Base-by-base conservation (phyloP, 1,284 basidiomycete genomes). In the Nidula niveotomentosa region DNA sequence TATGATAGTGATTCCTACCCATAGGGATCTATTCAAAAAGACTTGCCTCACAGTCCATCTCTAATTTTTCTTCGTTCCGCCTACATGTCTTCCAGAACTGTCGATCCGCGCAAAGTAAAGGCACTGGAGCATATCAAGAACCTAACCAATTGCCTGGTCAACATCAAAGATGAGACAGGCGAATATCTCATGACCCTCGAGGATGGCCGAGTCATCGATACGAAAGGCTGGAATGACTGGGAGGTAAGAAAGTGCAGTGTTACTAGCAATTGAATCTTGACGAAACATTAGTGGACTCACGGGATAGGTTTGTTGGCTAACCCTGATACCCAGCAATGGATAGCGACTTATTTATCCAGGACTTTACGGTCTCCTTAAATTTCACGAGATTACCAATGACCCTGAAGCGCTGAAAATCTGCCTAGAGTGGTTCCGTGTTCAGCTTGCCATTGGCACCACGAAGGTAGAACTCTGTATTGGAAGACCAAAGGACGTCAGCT, bases 201-300 rank as follows among this genome's bases (percentile, higher is more conserved):
- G 17, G 84, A 86, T 64, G 84, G 84, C 0, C 76, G 81, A 9
- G 66, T 84, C 18, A 84, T 86, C 55, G 84, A 88, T 60, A 86
- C 84, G 1, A 87, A 87, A 61, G 83, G 83, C 3, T 87, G 84
- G 84, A 76, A 80, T 49, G 79, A 82, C 53, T 86, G 84, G 84
- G 84, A 87, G 71, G 76, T 75, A 53, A 59, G 69, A 53, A 18
- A 17, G 12, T 10, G 15, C 46, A 18, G n/a, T 4, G 44, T 10
- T 45, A 13, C n/a, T 37, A 39, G 35, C 48, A 46, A 45, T n/a
- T 30, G 41, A 46, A 30, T 15, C 12, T 23, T 49, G 46, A 50
- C 55, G 17, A 56, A 39, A 18, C 36, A 15, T 34, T 18, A 77
- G 75, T 86, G 84, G 84, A 86, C 84, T 6, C 84, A 86, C 62